Evolutionary conservation across 495 filamentous ascomycete species (phyloP), one percentile per base, ranked within the genome.

Genomic region (Stereocaulon alpinum): DNA sequence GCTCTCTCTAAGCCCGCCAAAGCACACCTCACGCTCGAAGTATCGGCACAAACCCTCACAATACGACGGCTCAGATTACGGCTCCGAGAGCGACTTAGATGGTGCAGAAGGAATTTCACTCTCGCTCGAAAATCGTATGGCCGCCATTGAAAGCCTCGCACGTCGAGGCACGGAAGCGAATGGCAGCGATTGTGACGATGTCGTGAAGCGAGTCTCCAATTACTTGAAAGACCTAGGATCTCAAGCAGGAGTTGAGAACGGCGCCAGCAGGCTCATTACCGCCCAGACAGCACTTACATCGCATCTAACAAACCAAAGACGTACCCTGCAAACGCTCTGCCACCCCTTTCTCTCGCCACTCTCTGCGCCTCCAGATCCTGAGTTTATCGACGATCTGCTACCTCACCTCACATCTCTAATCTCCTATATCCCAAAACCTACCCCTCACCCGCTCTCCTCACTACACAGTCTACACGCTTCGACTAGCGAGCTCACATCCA

Each of bases 221-320:
- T 79, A 77, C 3, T 76, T 96, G 58, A 82, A 82, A 65, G 88
- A 92, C 69, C 75, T 96, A 24, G 84, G 87, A 10, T 84, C 83
- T n/a, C 91, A 95, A 70, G 83, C 86, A 44, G 79, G 79, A 6
- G 82, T 94, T 37, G 89, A 95, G 70, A 84, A 86, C 43, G 85
- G 84, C 66, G 85, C 88, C 40, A 85, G 87, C 63, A 94, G 91
- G 67, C 77, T 96, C 59, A 89, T 91, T 65, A 94, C 90, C 29
- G 88, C 90, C 40, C 88, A 96, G 71, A 83, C 86, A 43, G 89
- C 91, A 18, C 78, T 96, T 40, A 84, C 88, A 55, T 85, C 86
- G 37, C 88, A 95, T 69, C 78, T 95, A 40, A 78, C 79, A n/a
- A 84, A 93, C 72, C 89, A 95, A 76, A 87, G 88, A 34, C 84